phyloP scores from a whole-genome alignment of 164 flowering plant species.

The Macadamia tetraphylla region DNA sequence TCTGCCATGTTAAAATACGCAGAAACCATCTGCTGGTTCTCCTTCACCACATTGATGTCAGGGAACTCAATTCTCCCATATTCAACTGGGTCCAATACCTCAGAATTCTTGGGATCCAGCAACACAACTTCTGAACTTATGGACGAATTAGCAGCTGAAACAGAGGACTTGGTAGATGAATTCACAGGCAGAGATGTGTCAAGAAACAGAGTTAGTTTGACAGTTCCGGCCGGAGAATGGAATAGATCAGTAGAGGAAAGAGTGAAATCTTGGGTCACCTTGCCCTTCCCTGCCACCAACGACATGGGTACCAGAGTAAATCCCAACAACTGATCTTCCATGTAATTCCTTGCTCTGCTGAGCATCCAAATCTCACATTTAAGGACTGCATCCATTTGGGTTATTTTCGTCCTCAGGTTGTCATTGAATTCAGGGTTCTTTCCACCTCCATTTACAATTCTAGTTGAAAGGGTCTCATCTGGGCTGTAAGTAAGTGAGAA shows the following conservation, averaged over 20 bases:
- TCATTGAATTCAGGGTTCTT: constrained; percentile 74
- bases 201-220: constrained; percentile 36
- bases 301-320: constrained; percentile 35
- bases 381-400: constrained; percentile 26
- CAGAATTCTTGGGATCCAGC: constrained; percentile 41
- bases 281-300: constrained; percentile 16
- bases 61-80: constrained; percentile 79
- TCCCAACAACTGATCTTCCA: constrained; percentile 81
- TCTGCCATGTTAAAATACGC: constrained; percentile 44
- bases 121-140: constrained; percentile 64
- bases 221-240: constrained; percentile 83
- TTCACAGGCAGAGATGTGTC: constrained; percentile 16
- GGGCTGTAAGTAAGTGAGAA: constrained; percentile 81
- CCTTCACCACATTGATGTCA: constrained; percentile 51
- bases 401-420: constrained; percentile 32
- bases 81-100: constrained; percentile 44
- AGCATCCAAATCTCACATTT: constrained; percentile 98
- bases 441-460: neutral
- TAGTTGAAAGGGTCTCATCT: constrained; percentile 37
- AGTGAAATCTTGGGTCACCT: constrained; percentile 46
- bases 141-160: constrained; percentile 26
- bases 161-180: constrained; percentile 8
- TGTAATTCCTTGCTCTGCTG: constrained; percentile 59
- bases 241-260: constrained; percentile 49
- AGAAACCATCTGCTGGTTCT: constrained; percentile 73